Evolutionary conservation across 2,329 filamentous ascomycete species (phyloP), one percentile per base, ranked within the genome.

Genomic region (Berkeleyomyces rouxiae): DNA sequence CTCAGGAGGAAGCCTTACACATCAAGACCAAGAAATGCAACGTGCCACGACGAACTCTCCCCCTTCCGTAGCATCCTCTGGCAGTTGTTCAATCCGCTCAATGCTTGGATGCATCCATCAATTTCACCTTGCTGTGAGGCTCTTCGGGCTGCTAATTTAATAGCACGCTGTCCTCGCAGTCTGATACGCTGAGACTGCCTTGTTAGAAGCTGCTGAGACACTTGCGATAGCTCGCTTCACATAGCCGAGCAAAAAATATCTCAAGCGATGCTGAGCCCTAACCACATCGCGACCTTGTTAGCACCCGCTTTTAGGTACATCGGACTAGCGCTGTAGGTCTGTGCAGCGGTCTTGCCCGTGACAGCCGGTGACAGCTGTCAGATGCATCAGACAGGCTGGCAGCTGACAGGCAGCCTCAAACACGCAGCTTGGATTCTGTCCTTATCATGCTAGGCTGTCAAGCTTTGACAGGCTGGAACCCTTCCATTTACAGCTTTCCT

Each of bases 361-460:
- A 7, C 49, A 46, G 43, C 4, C 16, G 9, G 10, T 13, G 43
- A 3, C 43, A 46, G 43, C 11, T 37, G 49, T 4, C 13, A 13
- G 10, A 55, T 9, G 10, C 23, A 11, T 1, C 49, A 53, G 0
- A 11, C 0, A 9, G 3, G 9, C 7, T 37, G 31, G 2, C 49
- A 16, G 49, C 49, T 55, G 49, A 3, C 49, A 55, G 49, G 13
- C 49, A 55, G 49, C 36, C 33, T n/a, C 7, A 55, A 55, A 39
- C 49, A n/a, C 31, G 36, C 11, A 7, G 10, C 10, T 55, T 33
- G 49, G 49, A 55, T 55, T 55, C 33, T 55, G 49, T 39, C 49
- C 49, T 55, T 55, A 55, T 55, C 49, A 33, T 53, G 49, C 49
- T 53, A 53, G 49, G 33, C 57, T 59, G 39, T 59, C 42, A 5